phyloP scores from a whole-genome alignment of 352 stramenopile species.

The Pythium monospermum region DNA sequence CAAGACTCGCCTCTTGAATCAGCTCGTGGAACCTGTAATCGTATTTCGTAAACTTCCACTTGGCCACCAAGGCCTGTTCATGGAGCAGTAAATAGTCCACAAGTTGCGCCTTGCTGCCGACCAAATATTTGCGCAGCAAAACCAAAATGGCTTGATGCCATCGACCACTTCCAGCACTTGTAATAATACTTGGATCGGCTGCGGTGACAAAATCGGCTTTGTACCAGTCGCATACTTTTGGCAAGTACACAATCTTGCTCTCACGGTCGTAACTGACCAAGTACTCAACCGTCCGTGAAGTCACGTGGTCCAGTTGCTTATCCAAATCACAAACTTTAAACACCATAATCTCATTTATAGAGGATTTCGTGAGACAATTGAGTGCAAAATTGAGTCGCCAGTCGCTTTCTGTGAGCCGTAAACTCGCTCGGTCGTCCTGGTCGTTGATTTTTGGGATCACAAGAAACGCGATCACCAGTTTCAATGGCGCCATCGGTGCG shows the following conservation, averaged over 20 bases:
- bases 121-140: slow-evolving; percentile 28
- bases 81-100: slow-evolving; percentile 36
- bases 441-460: slow-evolving; percentile 38
- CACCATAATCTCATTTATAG: slow-evolving; percentile 30
- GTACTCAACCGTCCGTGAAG: slow-evolving; percentile 23
- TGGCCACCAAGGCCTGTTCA: slow-evolving; percentile 25
- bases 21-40: slow-evolving; percentile 49
- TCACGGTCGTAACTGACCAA: slow-evolving; percentile 42
- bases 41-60: slow-evolving; percentile 51
- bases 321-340: slow-evolving; percentile 65
- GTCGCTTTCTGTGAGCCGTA: slow-evolving; percentile 29
- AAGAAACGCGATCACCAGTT: slow-evolving; percentile 34
- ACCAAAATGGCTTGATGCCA: slow-evolving; percentile 27
- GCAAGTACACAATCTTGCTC: slow-evolving; percentile 37
- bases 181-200: too few relatives aligned
- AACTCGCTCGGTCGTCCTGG: slow-evolving; percentile 19
- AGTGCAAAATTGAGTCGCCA: slow-evolving; percentile 59
- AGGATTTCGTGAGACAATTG: slow-evolving; percentile 58
- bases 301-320: slow-evolving; percentile 35
- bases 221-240: slow-evolving; percentile 60
- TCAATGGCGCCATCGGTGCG: slow-evolving; percentile 32
- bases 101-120: slow-evolving; percentile 26
- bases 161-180: slow-evolving; percentile 1
- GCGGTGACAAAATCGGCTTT: slow-evolving; percentile 45
- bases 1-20: slow-evolving; percentile 18